Conservation (phyloP, 1,284 basidiomycete species). For the Dichomitus squalens region DNA sequence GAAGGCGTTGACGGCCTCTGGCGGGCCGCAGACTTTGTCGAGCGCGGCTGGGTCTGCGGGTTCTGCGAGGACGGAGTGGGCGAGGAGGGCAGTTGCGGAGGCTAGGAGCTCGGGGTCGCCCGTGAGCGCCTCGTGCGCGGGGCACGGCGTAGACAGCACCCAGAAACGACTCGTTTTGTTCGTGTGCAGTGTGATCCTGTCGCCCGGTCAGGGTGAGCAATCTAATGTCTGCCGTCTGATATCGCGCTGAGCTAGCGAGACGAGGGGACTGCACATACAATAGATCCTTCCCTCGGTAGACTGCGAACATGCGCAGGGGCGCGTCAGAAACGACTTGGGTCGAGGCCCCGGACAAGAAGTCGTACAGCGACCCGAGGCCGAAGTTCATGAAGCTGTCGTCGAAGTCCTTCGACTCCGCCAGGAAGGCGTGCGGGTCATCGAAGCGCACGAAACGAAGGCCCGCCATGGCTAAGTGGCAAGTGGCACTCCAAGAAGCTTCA, state of each 20-base stretch:
- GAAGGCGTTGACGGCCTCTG: slow-evolving; percentile 21
- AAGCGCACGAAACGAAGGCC: slow-evolving; percentile 16
- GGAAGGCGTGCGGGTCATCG: slow-evolving; percentile 13
- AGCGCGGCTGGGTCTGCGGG: slow-evolving; percentile 1
- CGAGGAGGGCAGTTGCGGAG: not conserved
- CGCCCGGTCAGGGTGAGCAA: no score
- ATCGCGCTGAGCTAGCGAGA: no score
- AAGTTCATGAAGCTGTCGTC: slow-evolving; percentile 28
- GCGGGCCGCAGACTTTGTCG: slow-evolving; percentile 24
- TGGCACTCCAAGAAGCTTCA: no score
- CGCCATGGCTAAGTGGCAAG: no score
- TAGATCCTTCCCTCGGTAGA: slow-evolving; percentile 17
- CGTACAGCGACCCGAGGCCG: slow-evolving; percentile 20
- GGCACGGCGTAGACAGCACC: slow-evolving; percentile 1
- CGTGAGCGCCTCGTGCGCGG: not conserved
- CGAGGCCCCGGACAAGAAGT: not conserved
- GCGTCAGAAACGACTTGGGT: not conserved
- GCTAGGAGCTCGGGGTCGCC: not conserved
- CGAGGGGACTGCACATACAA: slow-evolving; percentile 10
- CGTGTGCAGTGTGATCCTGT: not conserved
- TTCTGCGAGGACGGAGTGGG: not conserved
- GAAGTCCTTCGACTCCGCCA: slow-evolving; percentile 10
- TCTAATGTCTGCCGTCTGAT: no score
- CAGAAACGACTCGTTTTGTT: not conserved
- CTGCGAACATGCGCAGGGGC: slow-evolving; percentile 5